A percentile compares a stretch with the other conserved stretches of the same genome.
These are phyloP conservation scores for Centrapalus pauciflorus DNA, from an alignment of 129 eudicot species.

Conservation along the genomic window DNA sequence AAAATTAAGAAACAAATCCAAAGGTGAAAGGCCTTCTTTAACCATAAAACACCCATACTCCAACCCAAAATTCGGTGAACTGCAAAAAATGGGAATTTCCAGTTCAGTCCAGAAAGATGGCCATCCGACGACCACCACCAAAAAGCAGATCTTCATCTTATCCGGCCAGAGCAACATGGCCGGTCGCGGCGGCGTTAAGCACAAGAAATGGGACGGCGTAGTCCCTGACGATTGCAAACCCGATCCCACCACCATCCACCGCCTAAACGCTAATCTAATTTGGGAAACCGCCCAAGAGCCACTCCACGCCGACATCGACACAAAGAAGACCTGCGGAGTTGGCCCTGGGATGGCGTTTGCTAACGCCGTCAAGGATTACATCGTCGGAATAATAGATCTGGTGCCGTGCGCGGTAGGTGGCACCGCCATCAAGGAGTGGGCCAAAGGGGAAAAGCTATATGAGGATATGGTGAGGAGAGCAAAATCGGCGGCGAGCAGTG, in stretches of 20 bases:
- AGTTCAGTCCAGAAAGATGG: slow-evolving; percentile 23
- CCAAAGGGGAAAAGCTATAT: slow-evolving; percentile 45
- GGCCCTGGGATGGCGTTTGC: slow-evolving; percentile 94
- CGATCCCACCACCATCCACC: slow-evolving; percentile 62
- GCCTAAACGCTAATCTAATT: slow-evolving; percentile 61
- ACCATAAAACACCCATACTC: slow-evolving; percentile 2
- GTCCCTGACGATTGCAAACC: slow-evolving; percentile 66
- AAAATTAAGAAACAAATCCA: background rate
- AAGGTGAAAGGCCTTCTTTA: background rate
- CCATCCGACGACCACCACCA: slow-evolving; percentile 26
- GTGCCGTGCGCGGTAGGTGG: slow-evolving; percentile 91
- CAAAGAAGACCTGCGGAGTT: slow-evolving; percentile 61
- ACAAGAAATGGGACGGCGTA: slow-evolving; percentile 64
- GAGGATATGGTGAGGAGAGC: slow-evolving; percentile 61
- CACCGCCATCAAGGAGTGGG: slow-evolving; percentile 78
- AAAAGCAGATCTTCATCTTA: slow-evolving; percentile 60
- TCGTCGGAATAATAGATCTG: slow-evolving; percentile 44
- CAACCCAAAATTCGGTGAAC: background rate
- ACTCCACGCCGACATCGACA: slow-evolving; percentile 78
- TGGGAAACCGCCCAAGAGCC: slow-evolving; percentile 91
- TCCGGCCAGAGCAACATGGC: slow-evolving; percentile 99
- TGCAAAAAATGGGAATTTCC: slow-evolving; percentile 28
- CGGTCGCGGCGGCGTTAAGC: slow-evolving; percentile 82
- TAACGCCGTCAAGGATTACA: slow-evolving; percentile 56
- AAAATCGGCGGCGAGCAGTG: slow-evolving; percentile 42